Percentiles rank a stretch among this genome's conserved stretches.
Conservation (phyloP, 2,329 filamentous ascomycete species). For the Periconia macrospinosa region DNA sequence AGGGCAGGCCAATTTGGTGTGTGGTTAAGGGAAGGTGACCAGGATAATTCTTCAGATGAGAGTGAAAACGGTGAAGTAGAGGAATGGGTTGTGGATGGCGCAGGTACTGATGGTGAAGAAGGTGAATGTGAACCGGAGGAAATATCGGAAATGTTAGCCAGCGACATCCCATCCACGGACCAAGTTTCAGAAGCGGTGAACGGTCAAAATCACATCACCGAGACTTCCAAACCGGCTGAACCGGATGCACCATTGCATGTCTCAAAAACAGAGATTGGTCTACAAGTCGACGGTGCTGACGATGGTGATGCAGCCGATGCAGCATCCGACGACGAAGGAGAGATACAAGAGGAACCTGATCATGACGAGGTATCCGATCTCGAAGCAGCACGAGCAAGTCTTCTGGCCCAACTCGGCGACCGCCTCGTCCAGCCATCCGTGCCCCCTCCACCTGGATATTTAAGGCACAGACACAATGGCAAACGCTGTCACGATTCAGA, state of each 20-base stretch:
- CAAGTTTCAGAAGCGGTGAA: background rate
- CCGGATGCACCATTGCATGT: background rate
- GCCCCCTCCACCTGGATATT: conserved; percentile 1
- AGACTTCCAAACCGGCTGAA: background rate
- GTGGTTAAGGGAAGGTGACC: conserved; percentile 12
- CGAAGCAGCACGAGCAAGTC: conserved; percentile 53
- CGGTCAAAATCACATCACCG: background rate
- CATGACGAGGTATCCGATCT: conserved; percentile 40
- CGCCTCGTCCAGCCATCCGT: conserved; percentile 25
- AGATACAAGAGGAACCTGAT: conserved; percentile 7
- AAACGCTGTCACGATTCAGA: conserved; percentile 3
- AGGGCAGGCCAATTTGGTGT: conserved; percentile 66
- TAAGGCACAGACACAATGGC: conserved; percentile 7
- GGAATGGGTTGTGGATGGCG: conserved; percentile 2
- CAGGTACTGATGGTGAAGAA: conserved; percentile 4
- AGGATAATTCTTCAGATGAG: background rate
- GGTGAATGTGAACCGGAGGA: background rate
- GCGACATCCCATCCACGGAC: background rate
- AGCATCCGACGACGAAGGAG: conserved; percentile 21
- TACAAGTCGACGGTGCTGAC: background rate
- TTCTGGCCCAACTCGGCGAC: conserved; percentile 47
- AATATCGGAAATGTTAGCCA: too few species aligned
- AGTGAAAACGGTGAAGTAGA: conserved; percentile 3
- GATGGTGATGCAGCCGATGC: conserved; percentile 23
- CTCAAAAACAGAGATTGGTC: background rate